phyloP scores from a whole-genome alignment of 225 moss, liverwort and hornwort species.

The Physcomitrium patens region DNA sequence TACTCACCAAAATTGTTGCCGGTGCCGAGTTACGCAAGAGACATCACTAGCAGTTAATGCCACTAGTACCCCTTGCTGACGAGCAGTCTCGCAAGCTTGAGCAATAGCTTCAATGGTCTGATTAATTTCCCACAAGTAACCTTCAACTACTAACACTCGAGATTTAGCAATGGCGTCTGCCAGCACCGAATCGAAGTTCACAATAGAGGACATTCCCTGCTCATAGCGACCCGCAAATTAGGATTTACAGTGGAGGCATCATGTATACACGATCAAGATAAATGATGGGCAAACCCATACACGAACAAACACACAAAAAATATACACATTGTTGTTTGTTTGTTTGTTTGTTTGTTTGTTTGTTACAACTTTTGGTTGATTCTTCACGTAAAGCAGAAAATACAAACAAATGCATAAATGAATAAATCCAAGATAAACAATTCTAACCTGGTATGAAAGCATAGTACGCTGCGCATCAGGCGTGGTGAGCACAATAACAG shows the following conservation, averaged over 20 bases:
- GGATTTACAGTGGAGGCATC: neutral
- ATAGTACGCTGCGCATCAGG: conserved; percentile 90
- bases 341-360: too few relatives aligned
- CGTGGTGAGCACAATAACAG: conserved; percentile 81
- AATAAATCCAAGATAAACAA: neutral
- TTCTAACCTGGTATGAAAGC: conserved; percentile 78
- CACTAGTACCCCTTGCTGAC: conserved; percentile 65
- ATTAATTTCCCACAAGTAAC: conserved; percentile 77
- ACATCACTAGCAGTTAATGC: conserved; percentile 83
- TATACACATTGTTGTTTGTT: too few relatives aligned
- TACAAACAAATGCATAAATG: neutral
- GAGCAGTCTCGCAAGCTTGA: conserved; percentile 63
- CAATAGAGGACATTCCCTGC: conserved; percentile 81
- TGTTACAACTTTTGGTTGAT: too few relatives aligned
- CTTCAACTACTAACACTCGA: conserved; percentile 75
- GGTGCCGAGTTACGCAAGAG: conserved; percentile 71
- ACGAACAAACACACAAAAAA: too few relatives aligned
- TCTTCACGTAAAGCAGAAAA: neutral
- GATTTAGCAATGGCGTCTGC: conserved; percentile 59
- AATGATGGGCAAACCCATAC: too few relatives aligned
- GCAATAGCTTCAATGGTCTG: conserved; percentile 76
- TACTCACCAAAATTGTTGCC: conserved; percentile 78
- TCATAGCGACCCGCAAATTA: conserved; percentile 5
- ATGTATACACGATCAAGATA: neutral
- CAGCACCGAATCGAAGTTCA: conserved; percentile 59